Percentiles rank a stretch among this genome's conserved stretches.
These are phyloP conservation scores for Leishmania lainsoni DNA, from an alignment of 208 protist species.

Conservation along the genomic window DNA sequence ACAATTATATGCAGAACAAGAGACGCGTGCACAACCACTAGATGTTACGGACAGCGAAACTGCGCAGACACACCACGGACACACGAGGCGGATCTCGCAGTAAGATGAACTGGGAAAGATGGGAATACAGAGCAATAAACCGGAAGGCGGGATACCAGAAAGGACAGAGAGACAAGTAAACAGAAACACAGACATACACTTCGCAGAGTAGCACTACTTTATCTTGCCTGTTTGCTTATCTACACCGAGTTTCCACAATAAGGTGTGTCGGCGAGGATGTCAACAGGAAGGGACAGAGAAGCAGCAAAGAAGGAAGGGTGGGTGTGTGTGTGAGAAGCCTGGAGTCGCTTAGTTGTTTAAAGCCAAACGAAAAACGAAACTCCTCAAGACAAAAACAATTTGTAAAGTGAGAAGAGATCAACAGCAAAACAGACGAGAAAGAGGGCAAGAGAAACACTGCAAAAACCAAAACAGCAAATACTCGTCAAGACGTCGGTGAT, in stretches of 20 bases:
- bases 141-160: not conserved
- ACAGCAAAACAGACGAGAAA: too few species aligned
- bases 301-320: not conserved
- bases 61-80: not conserved
- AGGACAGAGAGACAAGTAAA: not conserved
- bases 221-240: not conserved
- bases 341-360: not conserved
- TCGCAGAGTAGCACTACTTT: not conserved
- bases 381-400: too few species aligned
- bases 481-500: not conserved
- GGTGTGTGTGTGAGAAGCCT: not conserved
- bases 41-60: not conserved
- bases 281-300: not conserved
- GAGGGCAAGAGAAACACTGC: too few species aligned
- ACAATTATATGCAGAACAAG: not conserved
- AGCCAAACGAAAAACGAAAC: too few species aligned
- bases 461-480: too few species aligned
- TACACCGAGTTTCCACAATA: not conserved
- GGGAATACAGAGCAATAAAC: not conserved
- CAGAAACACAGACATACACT: not conserved
- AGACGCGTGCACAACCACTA: not conserved
- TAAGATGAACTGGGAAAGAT: not conserved
- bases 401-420: too few species aligned
- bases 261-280: not conserved
- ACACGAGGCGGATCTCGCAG: not conserved